Evolutionary conservation across 2,329 filamentous ascomycete species (phyloP), one percentile per base, ranked within the genome.

Genomic region (Neonectria punicea): DNA sequence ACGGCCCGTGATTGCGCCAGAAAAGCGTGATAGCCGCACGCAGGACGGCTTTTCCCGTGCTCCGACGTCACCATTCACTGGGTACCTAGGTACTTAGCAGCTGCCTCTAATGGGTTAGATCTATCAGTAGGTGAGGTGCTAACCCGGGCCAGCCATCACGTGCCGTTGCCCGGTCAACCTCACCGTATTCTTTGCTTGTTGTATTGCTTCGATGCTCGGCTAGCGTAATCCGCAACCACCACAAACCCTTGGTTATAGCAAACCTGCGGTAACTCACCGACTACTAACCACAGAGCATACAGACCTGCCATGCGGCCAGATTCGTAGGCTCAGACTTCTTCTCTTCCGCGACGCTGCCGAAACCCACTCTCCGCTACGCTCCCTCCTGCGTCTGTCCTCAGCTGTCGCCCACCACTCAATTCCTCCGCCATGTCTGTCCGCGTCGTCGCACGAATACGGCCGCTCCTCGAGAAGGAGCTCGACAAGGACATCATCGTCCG

Each of bases 381-480:
- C 41, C 41, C 25, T 58, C 43, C 44, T 55, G 49, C 36, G 14
- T 39, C 36, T 20, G 58, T 60, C 43, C 46, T 53, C 49, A 43
- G 43, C 32, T 58, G 41, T 56, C 46, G 55, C 60, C 56, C 55
- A 53, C 69, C 51, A 63, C 55, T 69, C 63, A 58, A 58, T 64
- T 61, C 51, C 22, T 41, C 43, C 51, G 73, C 65, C 69, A 88
- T 89, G 89, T 86, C 86, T 66, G 93, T 98, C 71, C 87, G 93
- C 76, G 94, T 98, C 64, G 93, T 98, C 69, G 94, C 95, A 65
- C 89, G 96, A 71, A 92, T 99, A 74, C 91, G 95, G 73, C 95
- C 95, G 57, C 87, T 98, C 68, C 89, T 98, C 68, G 91, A 93
- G 73, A 90, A 91, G 69, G 96, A 98, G 83, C 85, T 91, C 63